These are phyloP conservation scores for Auxenochlorella protothecoides DNA, from an alignment of 139 green algal species.

Conservation along the genomic window DNA sequence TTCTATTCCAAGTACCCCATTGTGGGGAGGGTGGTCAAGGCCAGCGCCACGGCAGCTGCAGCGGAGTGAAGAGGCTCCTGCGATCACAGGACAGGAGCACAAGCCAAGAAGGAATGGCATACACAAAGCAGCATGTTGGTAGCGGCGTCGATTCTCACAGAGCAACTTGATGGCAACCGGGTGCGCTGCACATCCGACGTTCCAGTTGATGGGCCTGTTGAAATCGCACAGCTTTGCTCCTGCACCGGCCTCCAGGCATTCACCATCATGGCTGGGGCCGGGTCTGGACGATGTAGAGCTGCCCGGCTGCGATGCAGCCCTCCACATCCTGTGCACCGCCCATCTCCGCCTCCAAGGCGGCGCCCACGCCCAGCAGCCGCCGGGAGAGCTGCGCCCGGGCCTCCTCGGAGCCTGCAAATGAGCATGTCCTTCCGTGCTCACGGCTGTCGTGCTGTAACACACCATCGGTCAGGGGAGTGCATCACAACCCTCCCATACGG, in stretches of 20 bases:
- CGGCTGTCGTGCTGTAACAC: neutral
- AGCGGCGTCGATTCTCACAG: no score
- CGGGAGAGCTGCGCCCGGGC: conserved; percentile 22
- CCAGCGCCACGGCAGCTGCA: neutral
- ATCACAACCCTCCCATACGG: neutral
- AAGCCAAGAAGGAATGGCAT: no score
- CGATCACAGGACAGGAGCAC: no score
- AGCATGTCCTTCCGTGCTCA: conserved; percentile 1
- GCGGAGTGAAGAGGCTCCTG: neutral
- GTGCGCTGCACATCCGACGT: no score
- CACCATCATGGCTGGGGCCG: conserved; percentile 64
- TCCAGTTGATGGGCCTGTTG: no score
- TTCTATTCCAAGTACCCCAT: conserved; percentile 65
- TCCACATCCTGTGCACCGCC: conserved; percentile 84
- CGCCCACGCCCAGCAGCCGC: conserved; percentile 45
- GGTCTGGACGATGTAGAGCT: conserved; percentile 84
- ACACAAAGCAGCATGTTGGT: no score
- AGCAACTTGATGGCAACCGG: no score
- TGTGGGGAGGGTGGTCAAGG: conserved; percentile 31
- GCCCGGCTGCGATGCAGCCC: conserved; percentile 57
- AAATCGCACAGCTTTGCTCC: neutral
- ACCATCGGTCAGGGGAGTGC: neutral
- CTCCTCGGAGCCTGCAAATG: conserved; percentile 10
- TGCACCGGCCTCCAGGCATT: neutral
- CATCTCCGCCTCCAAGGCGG: conserved; percentile 54